These are phyloP conservation scores for Patellifolia procumbens DNA, from an alignment of 179 eudicot genomes.

Conservation along the genomic window DNA sequence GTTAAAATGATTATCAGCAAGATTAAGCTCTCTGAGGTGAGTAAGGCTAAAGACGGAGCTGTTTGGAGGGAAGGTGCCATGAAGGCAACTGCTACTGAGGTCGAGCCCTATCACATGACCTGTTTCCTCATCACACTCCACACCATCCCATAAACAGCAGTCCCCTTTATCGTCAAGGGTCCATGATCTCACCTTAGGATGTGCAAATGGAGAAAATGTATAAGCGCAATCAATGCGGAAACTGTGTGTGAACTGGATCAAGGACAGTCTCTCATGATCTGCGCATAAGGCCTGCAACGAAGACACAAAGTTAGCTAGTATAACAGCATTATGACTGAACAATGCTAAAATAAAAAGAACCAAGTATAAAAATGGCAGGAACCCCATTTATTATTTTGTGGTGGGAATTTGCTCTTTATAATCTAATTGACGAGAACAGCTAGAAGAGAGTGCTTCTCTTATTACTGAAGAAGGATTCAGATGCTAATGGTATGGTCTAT, in stretches of 20 bases:
- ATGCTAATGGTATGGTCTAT: no score
- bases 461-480: no score
- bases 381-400: not conserved
- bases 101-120: constrained; percentile 34
- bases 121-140: constrained; percentile 17
- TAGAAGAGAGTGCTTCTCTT: no score
- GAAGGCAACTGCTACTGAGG: constrained; percentile 35
- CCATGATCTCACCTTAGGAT: constrained; percentile 18
- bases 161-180: not conserved
- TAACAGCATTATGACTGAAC: not conserved
- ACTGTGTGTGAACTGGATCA: constrained; percentile 28
- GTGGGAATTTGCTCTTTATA: not conserved
- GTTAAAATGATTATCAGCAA: constrained; percentile 28
- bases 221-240: constrained; percentile 18
- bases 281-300: constrained; percentile 5
- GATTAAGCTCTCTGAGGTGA: constrained; percentile 29
- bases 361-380: no score
- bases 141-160: constrained; percentile 44
- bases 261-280: constrained; percentile 26
- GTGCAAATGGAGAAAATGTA: not conserved
- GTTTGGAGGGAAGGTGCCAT: constrained; percentile 32
- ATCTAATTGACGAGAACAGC: no score
- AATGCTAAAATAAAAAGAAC: not conserved
- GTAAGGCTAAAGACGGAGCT: constrained; percentile 30
- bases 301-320: not conserved